A percentile compares a stretch with the other conserved stretches of the same genome.
phyloP scores from a whole-genome alignment of 2,329 filamentous ascomycete species.

The Chrysosporium keratinophilum region DNA sequence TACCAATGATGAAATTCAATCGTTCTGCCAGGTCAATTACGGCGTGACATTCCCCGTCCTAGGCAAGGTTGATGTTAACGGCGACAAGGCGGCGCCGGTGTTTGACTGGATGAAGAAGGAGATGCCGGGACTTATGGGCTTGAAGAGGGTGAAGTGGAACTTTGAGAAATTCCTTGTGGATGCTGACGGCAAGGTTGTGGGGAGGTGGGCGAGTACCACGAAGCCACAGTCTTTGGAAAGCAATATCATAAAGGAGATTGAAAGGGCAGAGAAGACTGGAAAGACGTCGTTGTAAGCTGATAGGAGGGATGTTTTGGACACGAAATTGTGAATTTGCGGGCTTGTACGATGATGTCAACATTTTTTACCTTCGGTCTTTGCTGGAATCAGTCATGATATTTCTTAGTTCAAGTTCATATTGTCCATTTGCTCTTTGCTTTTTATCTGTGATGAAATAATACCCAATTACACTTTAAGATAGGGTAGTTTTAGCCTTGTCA shows the following conservation, averaged over 20 bases:
- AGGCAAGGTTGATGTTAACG: constrained; percentile 90
- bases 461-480: not conserved
- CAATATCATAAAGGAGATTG: constrained; percentile 63
- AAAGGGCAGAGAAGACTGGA: constrained; percentile 40
- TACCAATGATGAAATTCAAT: constrained; percentile 66
- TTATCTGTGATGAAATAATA: not conserved
- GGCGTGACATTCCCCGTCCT: constrained; percentile 85
- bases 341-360: not conserved
- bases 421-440: not conserved
- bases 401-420: not conserved
- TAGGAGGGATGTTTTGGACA: not conserved
- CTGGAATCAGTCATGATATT: not conserved
- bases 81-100: constrained; percentile 65
- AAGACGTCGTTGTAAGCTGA: constrained; percentile 5
- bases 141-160: constrained; percentile 97
- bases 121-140: constrained; percentile 72
- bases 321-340: no score
- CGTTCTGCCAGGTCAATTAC: constrained; percentile 87
- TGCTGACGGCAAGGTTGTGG: constrained; percentile 73
- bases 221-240: constrained; percentile 75
- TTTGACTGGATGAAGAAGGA: constrained; percentile 63
- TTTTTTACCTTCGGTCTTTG: not conserved
- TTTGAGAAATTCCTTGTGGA: constrained; percentile 97
- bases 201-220: constrained; percentile 75
- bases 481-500: no score